Evolutionary conservation across 306 rosid genomes (phyloP).

Genomic region (Datisca glomerata): DNA sequence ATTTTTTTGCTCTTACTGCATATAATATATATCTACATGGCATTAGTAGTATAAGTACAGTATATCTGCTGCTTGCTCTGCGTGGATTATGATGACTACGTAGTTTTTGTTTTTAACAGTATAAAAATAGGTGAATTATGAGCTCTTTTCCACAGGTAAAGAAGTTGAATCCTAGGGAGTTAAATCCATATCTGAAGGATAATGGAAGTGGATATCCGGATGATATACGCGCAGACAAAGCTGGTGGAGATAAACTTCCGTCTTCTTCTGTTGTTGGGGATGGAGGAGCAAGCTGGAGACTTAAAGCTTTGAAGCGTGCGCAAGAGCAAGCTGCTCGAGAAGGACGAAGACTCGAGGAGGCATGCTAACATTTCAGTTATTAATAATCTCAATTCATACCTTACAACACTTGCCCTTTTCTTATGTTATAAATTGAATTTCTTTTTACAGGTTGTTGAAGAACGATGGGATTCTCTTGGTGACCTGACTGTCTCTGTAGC

Average conservation of each 20-base stretch:
- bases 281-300: constrained; percentile 98
- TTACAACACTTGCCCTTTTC: no score
- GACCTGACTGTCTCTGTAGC: constrained; percentile 56
- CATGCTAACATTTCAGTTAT: constrained; percentile 17
- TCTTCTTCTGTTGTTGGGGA: constrained; percentile 80
- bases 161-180: constrained; percentile 58
- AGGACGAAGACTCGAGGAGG: constrained; percentile 53
- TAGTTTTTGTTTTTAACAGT: no score
- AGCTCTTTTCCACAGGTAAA: constrained; percentile 20
- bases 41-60: no score
- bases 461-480: constrained; percentile 89
- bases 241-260: constrained; percentile 28
- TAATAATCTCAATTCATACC: background rate
- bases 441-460: constrained; percentile 65
- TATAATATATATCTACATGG: no score
- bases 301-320: constrained; percentile 91
- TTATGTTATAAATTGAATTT: constrained; percentile 8
- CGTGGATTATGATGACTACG: background rate
- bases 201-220: constrained; percentile 81
- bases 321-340: constrained; percentile 86
- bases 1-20: no score
- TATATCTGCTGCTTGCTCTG: no score
- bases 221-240: constrained; percentile 26
- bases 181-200: constrained; percentile 80
- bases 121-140: no score